Base-by-base conservation (phyloP, 257 asterid genomes). In the Schizonepeta tenuifolia region DNA sequence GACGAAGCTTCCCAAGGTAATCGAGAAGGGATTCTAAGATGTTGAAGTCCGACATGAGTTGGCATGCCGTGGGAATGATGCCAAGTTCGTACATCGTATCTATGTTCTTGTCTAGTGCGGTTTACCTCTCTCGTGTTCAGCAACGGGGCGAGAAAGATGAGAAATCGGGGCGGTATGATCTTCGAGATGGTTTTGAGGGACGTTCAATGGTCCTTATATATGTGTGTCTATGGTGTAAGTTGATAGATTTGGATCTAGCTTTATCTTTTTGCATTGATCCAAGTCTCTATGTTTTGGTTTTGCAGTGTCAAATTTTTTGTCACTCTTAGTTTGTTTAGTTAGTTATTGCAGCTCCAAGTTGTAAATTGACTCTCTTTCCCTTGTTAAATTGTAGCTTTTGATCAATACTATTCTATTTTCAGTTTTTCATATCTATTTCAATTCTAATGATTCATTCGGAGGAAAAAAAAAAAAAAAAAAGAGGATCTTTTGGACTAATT, bases 201-300 rank as follows among this genome's bases (percentile, higher is more conserved):
- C 36, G 36, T 31, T 31, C 0, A 5, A 5, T 31, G 7, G 36
- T 31, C 57, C 12, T 50, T 18, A 50, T 17, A 18, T 50, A 9
- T 50, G 10, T 18, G 7, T 5, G 7, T n/a, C 6, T n/a, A n/a
- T 47, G 9, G 21, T 49, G 57, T 17, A 50, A 50, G 65, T 72
- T 9, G 78, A 71, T 67, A 71, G 77, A 71, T 73, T 61, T 66
- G 80, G 71, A 78, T 38, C 9, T 7, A 7, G 8, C 9, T 38
- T 38, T 38, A 38, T 38, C 9, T 38, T 33, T 77, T 75, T 80
- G 71, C 80, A 64, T 77, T 38, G 26, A 71, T 77, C 77, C 75
- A 59, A 33, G 66, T 73, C 75, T 49, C 74, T 49, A 57, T 56
- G 13, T 72, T 56, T 54, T 7, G 12, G 26, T 50, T 18, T 50